Percentiles rank a stretch among this genome's conserved stretches.
phyloP scores from a whole-genome alignment of 163 green algal genomes.

The Chloromonas sp. region DNA sequence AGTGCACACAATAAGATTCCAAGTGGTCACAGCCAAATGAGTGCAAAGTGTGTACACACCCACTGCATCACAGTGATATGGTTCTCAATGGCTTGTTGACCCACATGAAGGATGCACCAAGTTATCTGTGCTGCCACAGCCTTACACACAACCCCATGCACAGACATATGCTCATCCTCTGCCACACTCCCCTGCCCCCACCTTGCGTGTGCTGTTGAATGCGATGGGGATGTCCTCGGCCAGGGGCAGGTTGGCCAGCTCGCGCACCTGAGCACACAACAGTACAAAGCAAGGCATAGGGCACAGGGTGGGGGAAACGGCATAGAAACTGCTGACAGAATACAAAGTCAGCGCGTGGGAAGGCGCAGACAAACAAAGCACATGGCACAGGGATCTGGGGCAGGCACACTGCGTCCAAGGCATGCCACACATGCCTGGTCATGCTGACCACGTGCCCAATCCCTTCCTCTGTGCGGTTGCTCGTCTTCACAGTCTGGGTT shows the following conservation, averaged over 20 bases:
- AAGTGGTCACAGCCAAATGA: background rate
- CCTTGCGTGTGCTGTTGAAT: conserved; percentile 79
- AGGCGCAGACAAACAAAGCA: too few species aligned
- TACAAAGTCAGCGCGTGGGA: too few species aligned
- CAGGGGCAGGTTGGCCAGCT: conserved; percentile 81
- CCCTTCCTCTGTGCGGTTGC: too few species aligned
- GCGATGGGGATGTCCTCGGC: conserved; percentile 92
- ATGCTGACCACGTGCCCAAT: background rate
- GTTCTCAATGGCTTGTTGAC: background rate
- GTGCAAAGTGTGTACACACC: background rate
- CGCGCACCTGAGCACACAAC: conserved; percentile 38
- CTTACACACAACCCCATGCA: background rate
- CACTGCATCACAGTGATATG: too few species aligned
- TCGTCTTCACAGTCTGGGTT: too few species aligned
- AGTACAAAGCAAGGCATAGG: background rate
- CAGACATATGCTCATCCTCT: background rate
- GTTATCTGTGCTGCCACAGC: background rate
- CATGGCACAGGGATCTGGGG: too few species aligned
- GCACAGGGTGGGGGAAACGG: background rate
- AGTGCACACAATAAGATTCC: too few species aligned
- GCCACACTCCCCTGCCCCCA: conserved; percentile 2
- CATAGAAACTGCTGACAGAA: background rate
- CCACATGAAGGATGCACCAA: background rate
- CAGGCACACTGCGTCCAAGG: background rate
- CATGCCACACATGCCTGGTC: background rate